These are phyloP conservation scores for Penicillium sp. DNA, from an alignment of 2,329 filamentous ascomycete species.

Conservation along the genomic window DNA sequence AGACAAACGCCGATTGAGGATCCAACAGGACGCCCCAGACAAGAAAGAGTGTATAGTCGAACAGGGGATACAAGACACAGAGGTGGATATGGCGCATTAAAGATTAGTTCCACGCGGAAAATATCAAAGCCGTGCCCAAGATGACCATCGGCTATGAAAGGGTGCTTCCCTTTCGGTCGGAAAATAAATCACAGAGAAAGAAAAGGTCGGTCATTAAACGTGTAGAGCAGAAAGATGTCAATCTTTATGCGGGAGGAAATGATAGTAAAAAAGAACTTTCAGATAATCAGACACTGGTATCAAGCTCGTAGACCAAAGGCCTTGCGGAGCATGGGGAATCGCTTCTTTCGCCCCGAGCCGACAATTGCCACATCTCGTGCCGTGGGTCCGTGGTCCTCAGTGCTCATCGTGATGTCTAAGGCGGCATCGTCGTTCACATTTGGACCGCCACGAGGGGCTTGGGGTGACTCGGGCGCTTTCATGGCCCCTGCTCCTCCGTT, in stretches of 20 bases:
- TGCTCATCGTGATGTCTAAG: constrained; percentile 13
- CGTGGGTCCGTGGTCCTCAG: constrained; percentile 14
- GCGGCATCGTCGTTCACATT: constrained; percentile 10
- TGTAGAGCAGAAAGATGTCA: constrained; percentile 6
- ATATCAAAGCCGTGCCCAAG: constrained; percentile 2
- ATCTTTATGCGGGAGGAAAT: constrained; percentile 2
- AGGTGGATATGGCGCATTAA: constrained; percentile 23
- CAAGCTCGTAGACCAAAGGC: constrained; percentile 42
- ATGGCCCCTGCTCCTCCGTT: constrained; percentile 6
- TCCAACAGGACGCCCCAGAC: neutral
- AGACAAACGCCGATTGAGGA: neutral
- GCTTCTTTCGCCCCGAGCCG: constrained; percentile 46
- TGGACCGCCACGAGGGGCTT: constrained; percentile 2
- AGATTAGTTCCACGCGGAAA: constrained; percentile 23
- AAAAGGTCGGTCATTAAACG: constrained; percentile 9
- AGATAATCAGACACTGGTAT: constrained; percentile 2
- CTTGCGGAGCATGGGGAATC: constrained; percentile 46
- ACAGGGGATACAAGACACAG: constrained; percentile 3
- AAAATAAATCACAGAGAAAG: constrained; percentile 2
- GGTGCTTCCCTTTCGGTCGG: neutral
- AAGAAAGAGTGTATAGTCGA: constrained; percentile 5
- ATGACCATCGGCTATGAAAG: neutral
- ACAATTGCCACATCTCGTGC: constrained; percentile 36
- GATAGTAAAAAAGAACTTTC: neutral
- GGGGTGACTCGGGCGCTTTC: constrained; percentile 11